Base-by-base conservation (phyloP, 371 early-diverging fungal genomes). In the Mortierella sp. region DNA sequence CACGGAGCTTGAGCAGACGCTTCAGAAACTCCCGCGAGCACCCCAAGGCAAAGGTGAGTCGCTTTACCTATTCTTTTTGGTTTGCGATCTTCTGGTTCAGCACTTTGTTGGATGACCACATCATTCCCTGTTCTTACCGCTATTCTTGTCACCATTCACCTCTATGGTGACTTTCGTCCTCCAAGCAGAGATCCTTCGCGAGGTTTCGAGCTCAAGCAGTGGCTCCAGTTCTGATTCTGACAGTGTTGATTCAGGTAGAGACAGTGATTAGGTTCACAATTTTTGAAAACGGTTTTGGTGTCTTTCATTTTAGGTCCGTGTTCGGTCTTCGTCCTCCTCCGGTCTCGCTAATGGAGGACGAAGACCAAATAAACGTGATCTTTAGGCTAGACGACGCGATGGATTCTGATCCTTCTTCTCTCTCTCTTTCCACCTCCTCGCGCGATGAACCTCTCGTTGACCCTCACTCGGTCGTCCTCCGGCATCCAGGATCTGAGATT, bases 201-300 rank as follows among this genome's bases (percentile, higher is more conserved):
- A 48, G 23, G 48, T 83, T 13, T 86, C 85, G 28, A 86, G 83
- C 65, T 86, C 86, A 46, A 84, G 85, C 51, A 85, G 81, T 34
- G 80, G 80, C 52, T 83, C 84, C 39, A 83, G 85, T 52, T 86
- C 90, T 27, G 85, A 81, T 21, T 90, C 93, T 47, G 91, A 89
- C 50, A 89, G 91, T 23, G 92, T 91, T 81, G 90, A 90, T 80
- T 90, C 92, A 82, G 93, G 90, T 80, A 91, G 86, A 79, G 83
- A 85, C 70, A 83, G 86, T 52, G 84, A 89, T 82, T 87, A 84
- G 80, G 79, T 30, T 59, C 24, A 5, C 21, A 3, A 21, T 47
- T 31, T 58, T 43, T 43, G 34, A 34, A n/a, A n/a, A 7, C 34
- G 4, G 34, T 34, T 7, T 4, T 10, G 34, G 34, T 10, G 34